A percentile compares a stretch with the other conserved stretches of the same genome.
Conservation (phyloP, 1,284 basidiomycete genomes). For the Inonotus hispidus region DNA sequence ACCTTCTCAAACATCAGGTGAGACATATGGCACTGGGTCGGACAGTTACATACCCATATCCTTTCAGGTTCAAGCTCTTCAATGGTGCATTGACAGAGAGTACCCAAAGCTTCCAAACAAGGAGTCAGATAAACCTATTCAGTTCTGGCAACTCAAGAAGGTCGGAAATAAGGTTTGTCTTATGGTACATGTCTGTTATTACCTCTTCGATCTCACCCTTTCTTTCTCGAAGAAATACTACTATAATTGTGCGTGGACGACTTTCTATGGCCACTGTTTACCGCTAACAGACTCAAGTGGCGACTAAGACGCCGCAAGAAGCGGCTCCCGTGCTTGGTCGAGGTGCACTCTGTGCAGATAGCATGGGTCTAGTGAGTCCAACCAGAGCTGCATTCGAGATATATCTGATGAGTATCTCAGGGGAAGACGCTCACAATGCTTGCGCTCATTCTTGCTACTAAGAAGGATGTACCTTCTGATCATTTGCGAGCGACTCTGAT, state of each 20-base stretch:
- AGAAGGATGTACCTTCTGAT: constrained; percentile 50
- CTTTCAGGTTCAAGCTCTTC: constrained; percentile 60
- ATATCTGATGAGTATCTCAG: constrained; percentile 30
- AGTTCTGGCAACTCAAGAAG: constrained; percentile 78
- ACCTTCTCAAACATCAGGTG: constrained; percentile 78
- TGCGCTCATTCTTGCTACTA: constrained; percentile 70
- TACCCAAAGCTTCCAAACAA: constrained; percentile 64
- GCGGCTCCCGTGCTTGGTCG: constrained; percentile 63
- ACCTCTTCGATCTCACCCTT: constrained; percentile 5
- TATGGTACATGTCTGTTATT: background rate
- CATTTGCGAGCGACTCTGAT: constrained; percentile 69
- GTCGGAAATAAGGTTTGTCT: constrained; percentile 43
- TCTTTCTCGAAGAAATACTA: constrained; percentile 46
- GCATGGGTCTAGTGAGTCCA: constrained; percentile 66
- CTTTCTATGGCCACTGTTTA: background rate
- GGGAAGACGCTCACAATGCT: constrained; percentile 86
- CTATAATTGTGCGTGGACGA: constrained; percentile 50
- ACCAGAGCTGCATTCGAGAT: background rate
- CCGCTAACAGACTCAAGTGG: constrained; percentile 42
- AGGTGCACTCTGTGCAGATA: constrained; percentile 83
- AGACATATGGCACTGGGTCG: constrained; percentile 18
- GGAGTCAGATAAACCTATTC: constrained; percentile 68
- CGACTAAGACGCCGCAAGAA: constrained; percentile 73
- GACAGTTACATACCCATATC: background rate
- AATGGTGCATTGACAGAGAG: constrained; percentile 78